Conservation (phyloP, 495 filamentous ascomycete genomes). For the Hypoxylon subgilvum region DNA sequence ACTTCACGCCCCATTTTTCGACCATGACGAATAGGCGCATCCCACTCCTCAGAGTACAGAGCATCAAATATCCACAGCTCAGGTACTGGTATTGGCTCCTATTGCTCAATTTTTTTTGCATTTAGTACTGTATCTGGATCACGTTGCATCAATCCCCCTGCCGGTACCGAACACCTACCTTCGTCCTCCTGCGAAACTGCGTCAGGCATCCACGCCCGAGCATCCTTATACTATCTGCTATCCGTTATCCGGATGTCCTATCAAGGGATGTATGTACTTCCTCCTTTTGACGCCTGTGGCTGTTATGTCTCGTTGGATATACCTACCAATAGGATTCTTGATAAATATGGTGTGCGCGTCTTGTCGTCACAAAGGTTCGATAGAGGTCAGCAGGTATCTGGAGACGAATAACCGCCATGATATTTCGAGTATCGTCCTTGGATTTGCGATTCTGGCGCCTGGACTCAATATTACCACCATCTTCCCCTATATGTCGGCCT, state of each 20-base stretch:
- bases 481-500: slow-evolving; percentile 9
- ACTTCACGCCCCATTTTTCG: slow-evolving; percentile 44
- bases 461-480: slow-evolving; percentile 30
- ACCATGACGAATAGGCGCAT: slow-evolving; percentile 34
- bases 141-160: slow-evolving; percentile 32
- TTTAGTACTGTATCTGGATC: slow-evolving; percentile 34
- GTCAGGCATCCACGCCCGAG: slow-evolving; percentile 35
- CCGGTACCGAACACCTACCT: slow-evolving; percentile 24
- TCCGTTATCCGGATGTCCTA: slow-evolving; percentile 13
- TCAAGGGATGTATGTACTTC: slow-evolving; percentile 17
- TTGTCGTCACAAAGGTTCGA: slow-evolving; percentile 7
- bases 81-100: slow-evolving; percentile 29
- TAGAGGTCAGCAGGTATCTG: slow-evolving; percentile 13
- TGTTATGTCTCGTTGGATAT: slow-evolving; percentile 10
- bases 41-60: slow-evolving; percentile 20
- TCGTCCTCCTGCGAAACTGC: slow-evolving; percentile 14
- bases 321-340: slow-evolving; percentile 14
- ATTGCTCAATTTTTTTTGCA: slow-evolving; percentile 33
- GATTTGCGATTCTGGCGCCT: slow-evolving; percentile 3
- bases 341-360: slow-evolving; percentile 22
- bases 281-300: slow-evolving; percentile 19
- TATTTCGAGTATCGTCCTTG: slow-evolving; percentile 7
- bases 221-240: slow-evolving; percentile 12
- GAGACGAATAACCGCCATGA: slow-evolving; percentile 13
- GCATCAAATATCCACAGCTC: slow-evolving; percentile 27